Evolutionary conservation across 2,329 filamentous ascomycete species (phyloP), one percentile per base, ranked within the genome.

Genomic region (Ophiostoma ips): DNA sequence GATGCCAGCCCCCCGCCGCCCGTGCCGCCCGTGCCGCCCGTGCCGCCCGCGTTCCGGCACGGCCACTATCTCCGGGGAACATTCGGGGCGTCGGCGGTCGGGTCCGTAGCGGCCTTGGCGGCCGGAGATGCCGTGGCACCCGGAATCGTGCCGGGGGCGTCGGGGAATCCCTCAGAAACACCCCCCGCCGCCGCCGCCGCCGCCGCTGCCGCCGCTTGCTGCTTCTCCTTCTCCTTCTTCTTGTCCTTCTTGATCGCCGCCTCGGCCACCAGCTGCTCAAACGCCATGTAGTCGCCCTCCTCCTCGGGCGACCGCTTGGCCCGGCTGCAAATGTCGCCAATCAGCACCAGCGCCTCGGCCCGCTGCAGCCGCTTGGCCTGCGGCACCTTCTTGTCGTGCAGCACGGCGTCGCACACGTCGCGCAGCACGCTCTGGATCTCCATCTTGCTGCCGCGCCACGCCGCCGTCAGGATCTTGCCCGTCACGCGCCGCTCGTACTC

Each of bases 221-320:
- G 30, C 38, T 49, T 48, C 36, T 48, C 43, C 37, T 49, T 43
- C 69, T 80, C 75, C 58, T 68, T 69, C 65, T 79, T 79, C 64
- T 87, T 81, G 61, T 92, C 87, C 68, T 95, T 95, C 76, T 96
- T 96, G 49, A 88, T 84, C 51, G 89, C 88, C 5, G 90, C 90
- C 64, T 98, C 92, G 47, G 92, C 89, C 66, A 98, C 94, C 50
- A 98, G 81, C 67, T 96, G 88, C 66, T 98, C 92, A 59, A 98
- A 98, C 15, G 90, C 89, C 79, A 98, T 94, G 68, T 94, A 96
- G 61, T 96, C 92, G 56, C 92, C 90, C 67, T 98, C 92, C 70
- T 98, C 92, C 56, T 98, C 92, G 38, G 90, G 84, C 50, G 90
- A 84, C 55, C 92, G 82, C 64, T 73, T 54, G 75, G 94, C 90